These are phyloP conservation scores for Alternaria ethzedia DNA, from an alignment of 2,329 filamentous ascomycete genomes.

Conservation along the genomic window DNA sequence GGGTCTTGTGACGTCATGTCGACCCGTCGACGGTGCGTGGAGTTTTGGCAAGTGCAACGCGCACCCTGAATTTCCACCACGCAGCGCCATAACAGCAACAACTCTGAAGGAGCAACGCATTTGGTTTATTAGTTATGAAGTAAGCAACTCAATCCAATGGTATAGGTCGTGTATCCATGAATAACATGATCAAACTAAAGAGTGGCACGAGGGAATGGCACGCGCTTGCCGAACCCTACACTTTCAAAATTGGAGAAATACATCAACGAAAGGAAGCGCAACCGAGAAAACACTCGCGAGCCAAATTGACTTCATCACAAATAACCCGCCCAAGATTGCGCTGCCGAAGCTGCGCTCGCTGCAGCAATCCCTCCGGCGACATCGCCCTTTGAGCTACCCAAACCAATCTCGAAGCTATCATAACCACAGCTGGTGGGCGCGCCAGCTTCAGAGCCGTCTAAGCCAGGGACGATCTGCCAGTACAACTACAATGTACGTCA, in stretches of 20 bases:
- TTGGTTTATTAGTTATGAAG: neutral
- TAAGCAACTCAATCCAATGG: neutral
- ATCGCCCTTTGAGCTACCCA: slow-evolving; percentile 1
- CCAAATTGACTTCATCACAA: neutral
- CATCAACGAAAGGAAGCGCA: neutral
- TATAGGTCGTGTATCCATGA: neutral
- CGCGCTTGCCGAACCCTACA: neutral
- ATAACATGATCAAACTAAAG: neutral
- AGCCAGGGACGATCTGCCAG: neutral
- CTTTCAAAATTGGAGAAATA: neutral
- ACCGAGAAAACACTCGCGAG: neutral
- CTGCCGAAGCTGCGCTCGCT: neutral
- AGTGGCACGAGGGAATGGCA: neutral
- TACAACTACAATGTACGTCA: neutral
- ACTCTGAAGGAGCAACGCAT: neutral
- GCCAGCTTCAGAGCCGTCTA: neutral
- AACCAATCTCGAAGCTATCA: neutral
- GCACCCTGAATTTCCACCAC: neutral
- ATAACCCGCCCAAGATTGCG: slow-evolving; percentile 1
- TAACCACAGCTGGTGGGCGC: neutral
- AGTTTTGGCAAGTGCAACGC: neutral
- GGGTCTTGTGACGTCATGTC: neutral
- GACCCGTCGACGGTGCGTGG: neutral
- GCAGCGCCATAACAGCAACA: neutral
- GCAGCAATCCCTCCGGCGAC: neutral